phyloP scores from a whole-genome alignment of 306 rosid species.

The Echinosophora koreensis region DNA sequence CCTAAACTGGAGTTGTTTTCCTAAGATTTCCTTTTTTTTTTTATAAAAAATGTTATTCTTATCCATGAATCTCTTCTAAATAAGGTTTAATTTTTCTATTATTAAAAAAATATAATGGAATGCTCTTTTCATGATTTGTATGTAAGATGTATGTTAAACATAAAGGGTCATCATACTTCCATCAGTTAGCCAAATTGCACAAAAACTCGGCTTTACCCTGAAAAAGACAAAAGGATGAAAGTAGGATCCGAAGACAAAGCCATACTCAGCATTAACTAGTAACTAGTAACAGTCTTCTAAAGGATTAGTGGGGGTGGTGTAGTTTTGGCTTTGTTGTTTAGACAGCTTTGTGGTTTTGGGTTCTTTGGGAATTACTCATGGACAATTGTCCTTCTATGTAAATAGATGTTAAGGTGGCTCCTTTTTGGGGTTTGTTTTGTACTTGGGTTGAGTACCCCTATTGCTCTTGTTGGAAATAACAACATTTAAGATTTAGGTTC shows the following conservation, averaged over 20 bases:
- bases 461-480: too few relatives aligned
- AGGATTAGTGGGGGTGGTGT: too few relatives aligned
- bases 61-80: constrained; percentile 2
- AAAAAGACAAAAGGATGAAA: neutral
- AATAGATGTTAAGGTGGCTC: too few relatives aligned
- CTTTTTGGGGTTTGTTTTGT: too few relatives aligned
- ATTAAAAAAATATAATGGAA: constrained; percentile 5
- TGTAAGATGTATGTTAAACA: constrained; percentile 21
- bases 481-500: too few relatives aligned
- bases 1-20: neutral
- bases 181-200: neutral
- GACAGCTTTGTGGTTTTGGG: too few relatives aligned
- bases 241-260: neutral
- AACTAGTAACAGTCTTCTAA: too few relatives aligned
- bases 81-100: neutral
- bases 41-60: neutral
- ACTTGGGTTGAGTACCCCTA: too few relatives aligned
- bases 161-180: constrained; percentile 8
- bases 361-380: too few relatives aligned
- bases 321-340: too few relatives aligned
- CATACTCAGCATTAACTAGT: neutral
- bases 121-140: neutral
- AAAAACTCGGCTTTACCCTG: neutral
- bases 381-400: too few relatives aligned
- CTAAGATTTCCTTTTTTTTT: neutral